phyloP scores from a whole-genome alignment of 805 yeast genomes.

The Yarrowia sp. region DNA sequence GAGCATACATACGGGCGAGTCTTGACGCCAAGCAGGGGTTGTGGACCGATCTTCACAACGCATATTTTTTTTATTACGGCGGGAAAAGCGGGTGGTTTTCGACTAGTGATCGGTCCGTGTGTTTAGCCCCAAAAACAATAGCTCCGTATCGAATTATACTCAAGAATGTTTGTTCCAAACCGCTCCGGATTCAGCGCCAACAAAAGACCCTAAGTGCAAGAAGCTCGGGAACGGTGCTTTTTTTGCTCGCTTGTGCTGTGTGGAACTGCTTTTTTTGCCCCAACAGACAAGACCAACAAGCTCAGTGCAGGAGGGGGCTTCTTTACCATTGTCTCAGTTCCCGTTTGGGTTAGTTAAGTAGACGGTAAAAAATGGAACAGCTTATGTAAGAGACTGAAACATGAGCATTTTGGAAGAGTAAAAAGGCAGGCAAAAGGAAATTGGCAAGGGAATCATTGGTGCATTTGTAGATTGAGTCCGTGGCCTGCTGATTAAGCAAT shows the following conservation, averaged over 20 bases:
- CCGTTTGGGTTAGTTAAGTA: constrained; percentile 3
- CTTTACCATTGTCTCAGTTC: neutral
- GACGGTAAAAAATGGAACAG: neutral
- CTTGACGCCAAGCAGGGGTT: neutral
- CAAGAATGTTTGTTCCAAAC: neutral
- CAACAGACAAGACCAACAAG: neutral
- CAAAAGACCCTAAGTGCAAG: neutral
- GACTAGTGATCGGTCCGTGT: no score
- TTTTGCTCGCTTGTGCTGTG: constrained; percentile 2
- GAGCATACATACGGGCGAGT: no score
- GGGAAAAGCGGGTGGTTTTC: no score
- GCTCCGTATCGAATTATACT: no score
- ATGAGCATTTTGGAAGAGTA: neutral
- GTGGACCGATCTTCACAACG: no score
- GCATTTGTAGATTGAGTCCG: no score
- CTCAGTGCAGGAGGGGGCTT: neutral
- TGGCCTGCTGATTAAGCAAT: neutral
- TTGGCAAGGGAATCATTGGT: no score
- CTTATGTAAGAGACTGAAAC: neutral
- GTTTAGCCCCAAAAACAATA: no score
- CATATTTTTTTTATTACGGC: no score
- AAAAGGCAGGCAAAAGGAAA: no score
- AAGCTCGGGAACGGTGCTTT: neutral
- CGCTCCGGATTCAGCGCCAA: neutral
- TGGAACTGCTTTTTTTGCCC: neutral